Conservation (phyloP, 1,284 basidiomycete species). For the Ustilago lituana region DNA sequence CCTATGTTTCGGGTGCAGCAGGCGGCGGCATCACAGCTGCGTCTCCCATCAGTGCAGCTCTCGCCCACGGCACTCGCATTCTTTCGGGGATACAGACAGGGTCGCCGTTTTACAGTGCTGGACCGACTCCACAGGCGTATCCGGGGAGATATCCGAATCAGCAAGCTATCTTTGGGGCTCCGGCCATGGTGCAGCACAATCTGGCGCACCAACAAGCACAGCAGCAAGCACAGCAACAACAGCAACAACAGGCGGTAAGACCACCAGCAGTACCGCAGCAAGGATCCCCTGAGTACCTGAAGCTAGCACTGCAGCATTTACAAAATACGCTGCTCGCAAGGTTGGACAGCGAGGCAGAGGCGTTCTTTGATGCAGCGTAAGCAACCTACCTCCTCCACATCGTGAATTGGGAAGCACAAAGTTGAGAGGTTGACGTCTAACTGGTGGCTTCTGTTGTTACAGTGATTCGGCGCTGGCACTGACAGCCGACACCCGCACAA, state of each 20-base stretch:
- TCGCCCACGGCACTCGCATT: constrained; percentile 22
- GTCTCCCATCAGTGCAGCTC: constrained; percentile 28
- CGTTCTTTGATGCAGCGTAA: constrained; percentile 28
- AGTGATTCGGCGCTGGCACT: constrained; percentile 6
- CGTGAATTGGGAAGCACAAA: too few species aligned
- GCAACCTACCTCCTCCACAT: background rate
- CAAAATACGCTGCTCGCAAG: constrained; percentile 20
- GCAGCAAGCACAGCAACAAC: background rate
- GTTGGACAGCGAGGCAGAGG: constrained; percentile 29
- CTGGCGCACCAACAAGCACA: background rate
- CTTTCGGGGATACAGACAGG: constrained; percentile 28
- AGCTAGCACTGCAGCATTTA: constrained; percentile 10
- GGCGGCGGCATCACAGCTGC: constrained; percentile 6
- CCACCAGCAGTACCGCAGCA: constrained; percentile 8
- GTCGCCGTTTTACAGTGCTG: constrained; percentile 7
- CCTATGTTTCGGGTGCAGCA: constrained; percentile 11
- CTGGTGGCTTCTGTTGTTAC: too few species aligned
- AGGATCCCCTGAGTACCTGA: constrained; percentile 26
- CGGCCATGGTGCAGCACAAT: background rate
- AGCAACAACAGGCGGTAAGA: background rate
- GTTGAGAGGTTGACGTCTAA: too few species aligned
- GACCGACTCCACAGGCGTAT: constrained; percentile 4
- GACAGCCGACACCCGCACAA: constrained; percentile 10
- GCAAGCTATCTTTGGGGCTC: too few species aligned
- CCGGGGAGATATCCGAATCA: background rate